Base-by-base conservation (phyloP, 2,329 filamentous ascomycete species). In the Madurella mycetomatis region DNA sequence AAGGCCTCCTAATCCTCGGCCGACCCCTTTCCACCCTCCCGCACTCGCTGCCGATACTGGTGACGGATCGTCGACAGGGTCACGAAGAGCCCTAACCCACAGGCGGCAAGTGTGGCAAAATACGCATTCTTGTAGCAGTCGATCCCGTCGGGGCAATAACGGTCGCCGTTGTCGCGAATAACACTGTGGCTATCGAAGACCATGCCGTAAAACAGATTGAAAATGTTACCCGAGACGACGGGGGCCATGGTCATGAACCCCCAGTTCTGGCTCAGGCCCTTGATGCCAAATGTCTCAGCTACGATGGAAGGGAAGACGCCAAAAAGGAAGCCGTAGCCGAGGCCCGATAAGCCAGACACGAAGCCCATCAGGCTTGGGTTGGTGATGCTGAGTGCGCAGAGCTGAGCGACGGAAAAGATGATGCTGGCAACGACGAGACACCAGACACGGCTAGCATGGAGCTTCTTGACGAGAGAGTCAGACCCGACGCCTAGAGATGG, bases 231-330 rank as follows among this genome's bases (percentile, higher is more conserved):
- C 9, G 86, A 91, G 30, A 96, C 72, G 2, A 96, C 90, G 0
- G 92, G 92, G 2, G 90, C 87, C 46, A 96, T 76, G 0, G 90
- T 96, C 85, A 99, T 95, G 64, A 88, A 87, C 13, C 94, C 94
- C 92, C 94, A 99, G 66, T 97, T 99, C 67, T 96, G 90, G 52
- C 87, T 91, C 45, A 99, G 77, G 1, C 92, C 92, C 57, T 86
- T 81, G 25, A 96, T 87, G 8, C 94, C 94, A 68, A 99, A 99
- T 0, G 87, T 86, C 68, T 97, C 92, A 7, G 92, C 90, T 9
- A 89, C 82, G 16, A 97, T 84, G 12, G 91, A 92, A 0, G 94
- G 94, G 70, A 89, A 96, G 17, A 96, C 92, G 34, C 94, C 94
- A 62, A 97, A 97, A 0, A 97, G 78, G 60, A 95, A 90, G 2